Evolutionary conservation across 176 grass and related monocot species (phyloP).

Genomic region (Avena sativa): DNA sequence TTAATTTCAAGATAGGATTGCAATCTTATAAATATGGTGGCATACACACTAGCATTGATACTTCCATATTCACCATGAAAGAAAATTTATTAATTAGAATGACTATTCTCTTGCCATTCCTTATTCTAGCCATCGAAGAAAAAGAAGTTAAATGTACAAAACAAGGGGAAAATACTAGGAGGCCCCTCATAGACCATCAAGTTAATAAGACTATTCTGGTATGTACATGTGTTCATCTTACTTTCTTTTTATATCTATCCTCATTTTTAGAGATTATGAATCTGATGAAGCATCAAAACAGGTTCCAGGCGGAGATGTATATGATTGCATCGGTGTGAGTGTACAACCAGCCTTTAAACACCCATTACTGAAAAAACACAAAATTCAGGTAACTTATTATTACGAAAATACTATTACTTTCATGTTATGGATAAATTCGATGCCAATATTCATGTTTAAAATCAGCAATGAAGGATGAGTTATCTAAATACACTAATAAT

Average conservation of each 20-base stretch:
- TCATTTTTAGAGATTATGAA: not conserved
- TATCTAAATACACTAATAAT: not conserved
- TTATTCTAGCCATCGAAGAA: not conserved
- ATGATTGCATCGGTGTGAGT: not conserved
- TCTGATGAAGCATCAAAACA: not conserved
- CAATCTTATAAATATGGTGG: not conserved
- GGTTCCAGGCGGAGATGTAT: not conserved
- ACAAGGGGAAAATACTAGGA: not conserved
- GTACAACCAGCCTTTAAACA: not conserved
- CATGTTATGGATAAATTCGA: not conserved
- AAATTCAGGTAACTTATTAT: not conserved
- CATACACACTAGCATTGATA: not conserved
- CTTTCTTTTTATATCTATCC: not conserved
- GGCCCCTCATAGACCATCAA: not conserved
- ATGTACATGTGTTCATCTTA: not conserved
- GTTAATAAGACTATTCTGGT: not conserved
- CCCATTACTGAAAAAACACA: slow-evolving; percentile 9
- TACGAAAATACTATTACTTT: not conserved
- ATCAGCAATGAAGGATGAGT: not conserved
- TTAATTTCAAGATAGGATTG: not conserved
- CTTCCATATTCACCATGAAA: not conserved
- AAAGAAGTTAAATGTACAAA: not conserved
- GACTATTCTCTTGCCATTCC: not conserved
- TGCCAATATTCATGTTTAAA: not conserved
- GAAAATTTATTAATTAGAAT: not conserved